These are phyloP conservation scores for Penicillium digitatum DNA, from an alignment of 2,329 filamentous ascomycete genomes.

Conservation along the genomic window DNA sequence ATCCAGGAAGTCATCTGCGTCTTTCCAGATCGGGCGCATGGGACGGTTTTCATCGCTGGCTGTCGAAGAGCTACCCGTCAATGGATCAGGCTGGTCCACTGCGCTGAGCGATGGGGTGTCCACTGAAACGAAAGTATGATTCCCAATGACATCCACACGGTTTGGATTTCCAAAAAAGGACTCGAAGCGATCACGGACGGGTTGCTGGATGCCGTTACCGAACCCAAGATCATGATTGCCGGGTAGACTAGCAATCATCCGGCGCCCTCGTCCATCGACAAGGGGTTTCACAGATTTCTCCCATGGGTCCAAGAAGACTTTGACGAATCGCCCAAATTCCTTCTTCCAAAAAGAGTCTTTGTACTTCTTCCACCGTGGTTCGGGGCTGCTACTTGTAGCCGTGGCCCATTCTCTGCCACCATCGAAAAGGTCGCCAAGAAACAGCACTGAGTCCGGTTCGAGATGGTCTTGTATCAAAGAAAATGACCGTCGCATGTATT, in stretches of 20 bases:
- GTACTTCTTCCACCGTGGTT: constrained; percentile 70
- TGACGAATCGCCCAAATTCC: constrained; percentile 81
- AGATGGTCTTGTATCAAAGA: constrained; percentile 69
- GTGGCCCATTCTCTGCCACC: constrained; percentile 94
- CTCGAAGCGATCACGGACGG: constrained; percentile 77
- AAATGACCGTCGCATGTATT: constrained; percentile 82
- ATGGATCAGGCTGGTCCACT: constrained; percentile 52
- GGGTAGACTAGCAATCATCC: constrained; percentile 78
- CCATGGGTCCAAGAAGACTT: constrained; percentile 75
- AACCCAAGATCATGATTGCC: constrained; percentile 96
- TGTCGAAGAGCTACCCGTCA: constrained; percentile 42
- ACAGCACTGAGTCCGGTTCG: constrained; percentile 82
- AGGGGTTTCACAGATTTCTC: constrained; percentile 54
- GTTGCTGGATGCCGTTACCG: constrained; percentile 73
- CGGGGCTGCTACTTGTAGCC: constrained; percentile 54
- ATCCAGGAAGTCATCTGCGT: constrained; percentile 71
- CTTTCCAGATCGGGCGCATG: constrained; percentile 63
- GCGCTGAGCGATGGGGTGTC: constrained; percentile 87
- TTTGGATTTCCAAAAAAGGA: constrained; percentile 90
- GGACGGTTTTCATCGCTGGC: constrained; percentile 51
- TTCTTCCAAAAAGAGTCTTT: constrained; percentile 77
- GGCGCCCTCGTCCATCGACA: constrained; percentile 63
- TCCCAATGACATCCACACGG: constrained; percentile 83
- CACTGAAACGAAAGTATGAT: constrained; percentile 91
- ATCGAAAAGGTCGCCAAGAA: constrained; percentile 92